These are phyloP conservation scores for Colletotrichum cordylinicola DNA, from an alignment of 2,329 filamentous ascomycete species.

Conservation along the genomic window DNA sequence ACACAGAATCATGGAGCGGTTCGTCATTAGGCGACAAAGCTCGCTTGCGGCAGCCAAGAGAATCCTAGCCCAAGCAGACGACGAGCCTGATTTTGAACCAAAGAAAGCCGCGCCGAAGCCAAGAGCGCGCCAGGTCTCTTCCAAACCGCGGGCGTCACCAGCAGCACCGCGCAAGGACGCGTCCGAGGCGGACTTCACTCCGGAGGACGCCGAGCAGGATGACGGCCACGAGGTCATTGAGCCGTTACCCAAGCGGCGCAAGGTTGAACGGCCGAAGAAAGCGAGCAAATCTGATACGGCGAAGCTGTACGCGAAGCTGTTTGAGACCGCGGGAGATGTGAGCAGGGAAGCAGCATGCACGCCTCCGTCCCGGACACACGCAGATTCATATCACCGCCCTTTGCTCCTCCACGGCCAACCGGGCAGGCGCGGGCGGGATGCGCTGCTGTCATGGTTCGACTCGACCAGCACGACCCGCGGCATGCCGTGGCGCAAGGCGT, in stretches of 20 bases:
- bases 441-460: conserved; percentile 60
- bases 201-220: neutral
- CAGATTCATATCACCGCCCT: conserved; percentile 51
- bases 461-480: conserved; percentile 48
- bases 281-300: neutral
- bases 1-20: neutral
- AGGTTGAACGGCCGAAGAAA: neutral
- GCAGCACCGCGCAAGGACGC: conserved; percentile 10
- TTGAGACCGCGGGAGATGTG: neutral
- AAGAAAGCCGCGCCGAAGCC: neutral
- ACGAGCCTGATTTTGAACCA: conserved; percentile 1
- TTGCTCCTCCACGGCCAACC: conserved; percentile 47
- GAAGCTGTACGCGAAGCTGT: neutral
- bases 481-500: conserved; percentile 66
- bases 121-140: neutral
- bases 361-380: neutral
- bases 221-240: neutral
- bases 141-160: neutral
- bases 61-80: conserved; percentile 6
- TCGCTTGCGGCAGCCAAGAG: conserved; percentile 20
- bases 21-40: conserved; percentile 7
- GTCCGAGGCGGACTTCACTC: conserved; percentile 13
- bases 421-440: conserved; percentile 32
- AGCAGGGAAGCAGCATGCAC: neutral
- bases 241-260: conserved; percentile 10